Base-by-base conservation (phyloP, 192 early-diverging fungal species). In the Coemansia sp. region DNA sequence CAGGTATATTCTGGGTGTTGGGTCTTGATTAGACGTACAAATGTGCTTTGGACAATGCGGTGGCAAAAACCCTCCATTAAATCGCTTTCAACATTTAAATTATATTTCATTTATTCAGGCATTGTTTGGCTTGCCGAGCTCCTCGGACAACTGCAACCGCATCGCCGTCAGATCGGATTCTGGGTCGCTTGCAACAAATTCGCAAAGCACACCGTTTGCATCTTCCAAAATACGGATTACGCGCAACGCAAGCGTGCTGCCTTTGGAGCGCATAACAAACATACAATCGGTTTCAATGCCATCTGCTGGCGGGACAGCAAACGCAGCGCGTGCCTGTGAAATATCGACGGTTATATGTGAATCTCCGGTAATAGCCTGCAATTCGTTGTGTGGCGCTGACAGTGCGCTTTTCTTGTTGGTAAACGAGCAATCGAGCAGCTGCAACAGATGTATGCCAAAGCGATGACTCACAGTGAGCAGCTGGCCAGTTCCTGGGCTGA, bases 1-100 rank as follows among this genome's bases (percentile, higher is more conserved):
- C 73, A 5, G 61, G 48, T 4, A 51, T 81, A 5, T 81, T 72
- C 53, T 81, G 73, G 73, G 23, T 73, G 12, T 58, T 73, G 8
- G 77, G 69, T 3, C 73, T 81, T 5, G 63, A 65, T 7, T 81
- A 46, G 26, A 2, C 14, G 31, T 8, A 34, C 31, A 34, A 34
- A 34, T 34, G 31, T 7, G 6, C 31, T 8, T 17, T 46, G 42
- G 42, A 46, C 42, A 46, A 46, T n/a, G 42, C 12, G 42, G 14
- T 10, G 42, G n/a, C 12, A 46, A 5, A 5, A 12, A n/a, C 42
- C 42, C 25, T 26, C 42, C n/a, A n/a, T 46, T 12, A 46, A 46
- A 34, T 34, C 7, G 31, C 31, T 34, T 34, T 34, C 31, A 34
- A 34, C 31, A 2, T 8, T 34, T 26, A 26, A 34, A 34, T 34